phyloP scores from a whole-genome alignment of 345 rosid species.

The Dovyalis caffra region DNA sequence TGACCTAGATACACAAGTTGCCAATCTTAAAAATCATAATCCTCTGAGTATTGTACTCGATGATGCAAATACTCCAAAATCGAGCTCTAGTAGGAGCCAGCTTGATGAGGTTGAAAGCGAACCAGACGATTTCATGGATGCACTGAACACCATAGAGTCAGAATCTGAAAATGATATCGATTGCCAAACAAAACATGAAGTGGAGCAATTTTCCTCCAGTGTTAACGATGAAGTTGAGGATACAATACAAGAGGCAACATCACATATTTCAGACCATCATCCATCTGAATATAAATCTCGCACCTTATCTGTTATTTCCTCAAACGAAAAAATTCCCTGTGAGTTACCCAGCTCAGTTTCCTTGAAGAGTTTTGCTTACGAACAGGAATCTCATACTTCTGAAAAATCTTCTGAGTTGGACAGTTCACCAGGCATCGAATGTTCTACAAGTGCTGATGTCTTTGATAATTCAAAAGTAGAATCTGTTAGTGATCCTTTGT shows the following conservation, averaged over 20 bases:
- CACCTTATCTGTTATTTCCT: slow-evolving; percentile 19
- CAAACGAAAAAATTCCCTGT: slow-evolving; percentile 23
- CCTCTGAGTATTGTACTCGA: slow-evolving; percentile 25
- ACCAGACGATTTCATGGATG: slow-evolving; percentile 73
- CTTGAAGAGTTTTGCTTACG: slow-evolving; percentile 28
- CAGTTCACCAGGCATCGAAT: slow-evolving; percentile 19
- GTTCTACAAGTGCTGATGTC: slow-evolving; percentile 19
- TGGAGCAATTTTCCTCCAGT: slow-evolving; percentile 26
- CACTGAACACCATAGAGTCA: slow-evolving; percentile 74
- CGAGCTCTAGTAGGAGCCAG: slow-evolving; percentile 31
- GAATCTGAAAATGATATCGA: slow-evolving; percentile 65
- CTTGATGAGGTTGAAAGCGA: slow-evolving; percentile 70
- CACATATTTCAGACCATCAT: slow-evolving; percentile 19
- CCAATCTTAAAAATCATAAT: slow-evolving; percentile 24
- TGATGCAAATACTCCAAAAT: slow-evolving; percentile 31
- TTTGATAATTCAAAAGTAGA: slow-evolving; percentile 23
- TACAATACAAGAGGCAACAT: slow-evolving; percentile 12
- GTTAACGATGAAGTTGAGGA: slow-evolving; percentile 27
- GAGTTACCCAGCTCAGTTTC: slow-evolving; percentile 29
- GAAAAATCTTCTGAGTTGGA: slow-evolving; percentile 38
- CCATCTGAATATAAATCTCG: slow-evolving; percentile 28
- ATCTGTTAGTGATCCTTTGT: background rate
- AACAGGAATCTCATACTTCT: slow-evolving; percentile 30
- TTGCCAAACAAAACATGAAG: slow-evolving; percentile 49
- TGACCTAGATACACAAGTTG: slow-evolving; percentile 27